Base-by-base conservation (phyloP, 176 grass and related monocot genomes). In the Zoysia pacifica region DNA sequence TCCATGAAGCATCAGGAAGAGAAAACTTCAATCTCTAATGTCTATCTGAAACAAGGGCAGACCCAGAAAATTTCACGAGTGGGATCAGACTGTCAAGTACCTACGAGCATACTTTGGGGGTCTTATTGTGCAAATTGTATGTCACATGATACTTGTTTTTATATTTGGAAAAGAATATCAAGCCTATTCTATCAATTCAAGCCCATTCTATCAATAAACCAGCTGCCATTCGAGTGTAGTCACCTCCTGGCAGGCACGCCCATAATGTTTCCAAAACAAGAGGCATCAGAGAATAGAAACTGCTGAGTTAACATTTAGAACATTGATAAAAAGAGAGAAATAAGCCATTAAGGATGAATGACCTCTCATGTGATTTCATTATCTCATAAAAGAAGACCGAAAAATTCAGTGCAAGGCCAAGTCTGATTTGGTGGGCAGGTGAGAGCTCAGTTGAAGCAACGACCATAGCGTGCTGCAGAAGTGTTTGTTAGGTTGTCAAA, bases 301-400 rank as follows among this genome's bases (percentile, higher is more conserved):
- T 18, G 28, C 28, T 28, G 28, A 58, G 6, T 54, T 42, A 89
- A 69, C 11, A 65, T 62, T 72, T 39, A n/a, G 50, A 76, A 59
- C 9, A 82, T 65, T 76, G 61, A 74, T 53, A 45, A 28, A 82
- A 67, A 42, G 35, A 18, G 16, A 68, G 49, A 50, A 82, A 65
- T 4, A 53, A 81, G 18, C 9, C 11, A 69, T 51, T 81, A 73
- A 80, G 70, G 73, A 82, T 81, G 46, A 81, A 83, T 68, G 55
- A 97, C 94, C 91, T 93, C 48, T 87, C 78, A 76, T 60, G 86
- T 20, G 67, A 93, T 65, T 91, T 85, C 76, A 87, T 88, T 82
- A 93, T 97, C 74, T 97, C 88, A 80, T 91, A 89, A 83, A 91
- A 91, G 86, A 97, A 97, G 75, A 97, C 86, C 5, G 94, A 97